Base-by-base conservation (phyloP, 495 filamentous ascomycete species). In the Cetradonia linearis region DNA sequence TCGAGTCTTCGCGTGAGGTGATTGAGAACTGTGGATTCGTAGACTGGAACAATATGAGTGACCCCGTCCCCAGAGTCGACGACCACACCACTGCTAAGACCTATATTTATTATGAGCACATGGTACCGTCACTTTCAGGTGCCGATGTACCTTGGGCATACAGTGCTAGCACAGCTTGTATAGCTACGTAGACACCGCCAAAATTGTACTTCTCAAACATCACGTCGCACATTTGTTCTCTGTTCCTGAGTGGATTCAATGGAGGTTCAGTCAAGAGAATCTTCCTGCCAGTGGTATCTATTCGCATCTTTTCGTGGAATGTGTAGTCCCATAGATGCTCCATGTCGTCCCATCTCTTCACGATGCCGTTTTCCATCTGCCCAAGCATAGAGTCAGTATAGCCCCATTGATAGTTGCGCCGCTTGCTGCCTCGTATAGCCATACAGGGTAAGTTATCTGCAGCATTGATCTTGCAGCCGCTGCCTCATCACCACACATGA, bases 321-420 rank as follows among this genome's bases (percentile, higher is more conserved):
- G 93, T 97, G 73, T 91, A 97, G 76, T 99, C 91, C 94, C 94
- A 99, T 54, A 99, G 81, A 69, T 97, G 93, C 75, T 94, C 86
- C 92, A 97, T 96, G 74, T 99, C 94, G 67, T 97, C 93, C 94
- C 94, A 99, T 67, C 86, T 88, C 81, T 97, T 97, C 58, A 99
- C 88, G 65, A 99, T 96, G 68, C 93, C 93, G 73, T 97, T 97
- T 71, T 97, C 94, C 93, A 99, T 99, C 85, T 88, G 75, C 44
- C 10, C 56, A 52, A 36, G 20, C 38, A 36, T 44, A 54, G 57
- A 30, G 59, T 67, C 60, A 63, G 59, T 48, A 60, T 60, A 16
- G 16, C 6, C 40, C 10, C 11, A 4, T 61, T 47, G 53, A 20
- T 1, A n/a, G 44, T 23, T 44, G 20, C 23, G 48, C 10, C 20